Base-by-base conservation (phyloP, 108 stramenopile species). In the Fragilaria radians region DNA sequence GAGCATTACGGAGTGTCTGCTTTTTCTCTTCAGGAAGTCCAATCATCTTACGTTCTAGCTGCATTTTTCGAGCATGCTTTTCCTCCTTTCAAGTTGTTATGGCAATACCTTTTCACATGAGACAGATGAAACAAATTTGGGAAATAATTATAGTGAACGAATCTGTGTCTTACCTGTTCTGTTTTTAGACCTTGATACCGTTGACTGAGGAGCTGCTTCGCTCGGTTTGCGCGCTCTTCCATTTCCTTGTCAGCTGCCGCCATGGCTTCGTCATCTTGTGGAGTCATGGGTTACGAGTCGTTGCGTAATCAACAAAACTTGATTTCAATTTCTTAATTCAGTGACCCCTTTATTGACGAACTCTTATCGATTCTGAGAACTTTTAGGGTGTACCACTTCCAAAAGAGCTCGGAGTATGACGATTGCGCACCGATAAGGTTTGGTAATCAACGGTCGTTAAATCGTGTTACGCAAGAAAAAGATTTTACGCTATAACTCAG, bases 171-270 rank as follows among this genome's bases (percentile, higher is more conserved):
- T 65, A 90, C 89, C 78, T 87, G 88, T 31, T 83, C 73, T 28
- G 65, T 72, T 60, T 80, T 83, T 42, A 93, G 66, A 4, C 88
- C 86, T 31, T 78, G 62, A 59, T 89, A 89, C 7, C 91, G 83
- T 59, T 82, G 80, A 17, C 85, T 78, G 18, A 93, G 65, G 23
- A 93, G 67, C 17, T 80, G 87, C 76, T 93, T 93, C 60, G 88
- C 91, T 17, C 91, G 73, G 65, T 93, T 89, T 52, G 91, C 91
- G 27, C 86, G 63, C 57, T 87, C 80, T 53, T 93, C 88, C 88
- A 93, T 89, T 54, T 93, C 88, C 66, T 89, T 93, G 61, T 93
- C 91, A 14, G 91, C 91, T 48, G 84, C 83, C 21, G 81, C 86
- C 68, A 93, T 88, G 9, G 77, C 77, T 29, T 74, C 77, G 48